Percentiles rank a stretch among this genome's conserved stretches.
These are phyloP conservation scores for Cinnamomum micranthum DNA, from an alignment of 164 flowering plant species.

Conservation along the genomic window DNA sequence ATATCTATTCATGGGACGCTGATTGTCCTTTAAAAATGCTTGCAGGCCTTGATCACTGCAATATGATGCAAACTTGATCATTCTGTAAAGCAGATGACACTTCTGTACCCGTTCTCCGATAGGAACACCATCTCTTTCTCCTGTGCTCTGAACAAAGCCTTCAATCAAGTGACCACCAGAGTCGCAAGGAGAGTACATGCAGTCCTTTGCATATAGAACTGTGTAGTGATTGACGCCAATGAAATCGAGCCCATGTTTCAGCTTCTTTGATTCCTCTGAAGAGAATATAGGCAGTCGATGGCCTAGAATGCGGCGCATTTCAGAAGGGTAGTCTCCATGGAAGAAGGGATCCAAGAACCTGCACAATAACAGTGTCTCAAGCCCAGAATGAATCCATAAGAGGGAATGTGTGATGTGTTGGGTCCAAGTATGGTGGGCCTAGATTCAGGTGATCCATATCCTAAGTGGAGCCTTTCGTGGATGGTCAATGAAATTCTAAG, in stretches of 20 bases:
- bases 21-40: no score
- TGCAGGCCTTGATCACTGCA: background rate
- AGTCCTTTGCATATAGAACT: constrained; percentile 16
- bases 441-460: no score
- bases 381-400: background rate
- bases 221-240: constrained; percentile 23
- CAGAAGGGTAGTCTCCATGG: constrained; percentile 34
- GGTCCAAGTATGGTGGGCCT: no score
- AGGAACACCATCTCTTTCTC: constrained; percentile 12
- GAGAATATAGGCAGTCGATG: constrained; percentile 22
- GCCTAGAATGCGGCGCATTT: constrained; percentile 25
- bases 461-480: no score
- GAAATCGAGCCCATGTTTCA: constrained; percentile 30
- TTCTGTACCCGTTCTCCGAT: constrained; percentile 17
- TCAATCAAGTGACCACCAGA: background rate
- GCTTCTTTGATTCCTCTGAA: constrained; percentile 12
- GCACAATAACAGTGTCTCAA: background rate
- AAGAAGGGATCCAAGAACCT: constrained; percentile 43
- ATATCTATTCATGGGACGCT: no score
- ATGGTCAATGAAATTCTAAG: no score
- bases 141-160: constrained; percentile 4
- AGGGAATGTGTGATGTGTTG: no score
- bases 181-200: constrained; percentile 8
- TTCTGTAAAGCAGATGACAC: background rate
- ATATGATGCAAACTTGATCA: background rate